Conservation (phyloP, 106 monocot species). For the Dioscorea dumetorum region DNA sequence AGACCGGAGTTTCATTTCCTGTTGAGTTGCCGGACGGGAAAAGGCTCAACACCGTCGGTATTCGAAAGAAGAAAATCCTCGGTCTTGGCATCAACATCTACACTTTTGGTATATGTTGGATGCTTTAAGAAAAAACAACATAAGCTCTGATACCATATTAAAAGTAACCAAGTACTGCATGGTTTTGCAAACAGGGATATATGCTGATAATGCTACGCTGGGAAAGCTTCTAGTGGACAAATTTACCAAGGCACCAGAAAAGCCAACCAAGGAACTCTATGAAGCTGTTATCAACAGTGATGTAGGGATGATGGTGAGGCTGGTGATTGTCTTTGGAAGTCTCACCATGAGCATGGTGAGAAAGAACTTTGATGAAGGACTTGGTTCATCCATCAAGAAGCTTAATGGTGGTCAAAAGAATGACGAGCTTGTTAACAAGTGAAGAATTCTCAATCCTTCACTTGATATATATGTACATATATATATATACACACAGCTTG, state of each 20-base stretch:
- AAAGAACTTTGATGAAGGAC: conserved; percentile 53
- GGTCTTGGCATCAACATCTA: conserved; percentile 43
- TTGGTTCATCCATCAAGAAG: conserved; percentile 48
- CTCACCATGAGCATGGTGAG: conserved; percentile 48
- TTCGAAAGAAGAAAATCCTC: conserved; percentile 45
- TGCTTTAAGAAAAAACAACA: not conserved
- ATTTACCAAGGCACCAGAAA: conserved; percentile 20
- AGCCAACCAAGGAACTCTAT: conserved; percentile 44
- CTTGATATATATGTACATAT: too few relatives aligned
- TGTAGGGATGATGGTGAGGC: conserved; percentile 28
- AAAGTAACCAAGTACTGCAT: not conserved
- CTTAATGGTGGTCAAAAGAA: conserved; percentile 39
- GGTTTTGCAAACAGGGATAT: conserved; percentile 33
- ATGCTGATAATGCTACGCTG: conserved; percentile 31
- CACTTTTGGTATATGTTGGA: conserved; percentile 32
- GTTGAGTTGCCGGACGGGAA: conserved; percentile 31
- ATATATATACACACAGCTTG: not conserved
- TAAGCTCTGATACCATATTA: not conserved
- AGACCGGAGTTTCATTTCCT: conserved; percentile 45
- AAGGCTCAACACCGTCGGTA: conserved; percentile 24
- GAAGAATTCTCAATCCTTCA: not conserved
- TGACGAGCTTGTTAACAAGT: conserved; percentile 46
- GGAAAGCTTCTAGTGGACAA: conserved; percentile 36
- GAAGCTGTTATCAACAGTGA: conserved; percentile 46
- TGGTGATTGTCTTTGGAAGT: conserved; percentile 42